phyloP scores from a whole-genome alignment of 2,329 filamentous ascomycete genomes.

The Beauveria asiatica region DNA sequence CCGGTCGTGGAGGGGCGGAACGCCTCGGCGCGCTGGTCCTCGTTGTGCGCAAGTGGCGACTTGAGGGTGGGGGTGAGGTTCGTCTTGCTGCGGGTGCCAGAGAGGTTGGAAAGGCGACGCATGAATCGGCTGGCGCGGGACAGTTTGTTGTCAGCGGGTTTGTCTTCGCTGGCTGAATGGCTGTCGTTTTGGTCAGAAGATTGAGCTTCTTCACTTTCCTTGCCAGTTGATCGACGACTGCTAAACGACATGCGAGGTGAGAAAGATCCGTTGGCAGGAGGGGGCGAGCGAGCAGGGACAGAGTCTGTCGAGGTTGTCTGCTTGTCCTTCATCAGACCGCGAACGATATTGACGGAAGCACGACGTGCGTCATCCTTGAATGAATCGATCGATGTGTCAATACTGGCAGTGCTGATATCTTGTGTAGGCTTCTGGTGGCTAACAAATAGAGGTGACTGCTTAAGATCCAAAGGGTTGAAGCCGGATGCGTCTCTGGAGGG shows the following conservation, averaged over 20 bases:
- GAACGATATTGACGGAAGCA: conserved; percentile 52
- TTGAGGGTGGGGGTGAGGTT: neutral
- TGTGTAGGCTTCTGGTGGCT: conserved; percentile 39
- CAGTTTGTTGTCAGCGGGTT: conserved; percentile 38
- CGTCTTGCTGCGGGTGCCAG: conserved; percentile 36
- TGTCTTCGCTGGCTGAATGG: conserved; percentile 40
- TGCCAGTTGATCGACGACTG: conserved; percentile 24
- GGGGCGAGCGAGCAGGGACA: conserved; percentile 34
- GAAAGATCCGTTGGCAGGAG: conserved; percentile 31
- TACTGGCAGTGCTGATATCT: conserved; percentile 18
- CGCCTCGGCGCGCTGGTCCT: conserved; percentile 15
- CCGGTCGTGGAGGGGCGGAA: conserved; percentile 21
- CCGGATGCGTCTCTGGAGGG: conserved; percentile 34
- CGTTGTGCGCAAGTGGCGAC: conserved; percentile 26
- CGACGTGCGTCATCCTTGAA: conserved; percentile 35
- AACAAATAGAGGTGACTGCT: conserved; percentile 50
- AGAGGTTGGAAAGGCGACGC: conserved; percentile 47
- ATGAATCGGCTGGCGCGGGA: conserved; percentile 50
- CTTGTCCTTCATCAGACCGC: conserved; percentile 53
- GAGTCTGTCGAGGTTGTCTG: conserved; percentile 41
- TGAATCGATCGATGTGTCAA: conserved; percentile 24
- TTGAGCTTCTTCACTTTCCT: conserved; percentile 27
- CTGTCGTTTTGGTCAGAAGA: conserved; percentile 37
- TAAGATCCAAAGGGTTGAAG: conserved; percentile 41
- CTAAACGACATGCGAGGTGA: conserved; percentile 51